Evolutionary conservation across 2,329 filamentous ascomycete genomes (phyloP), one percentile per base, ranked within the genome.

Genomic region (Diaporthe humulicola): DNA sequence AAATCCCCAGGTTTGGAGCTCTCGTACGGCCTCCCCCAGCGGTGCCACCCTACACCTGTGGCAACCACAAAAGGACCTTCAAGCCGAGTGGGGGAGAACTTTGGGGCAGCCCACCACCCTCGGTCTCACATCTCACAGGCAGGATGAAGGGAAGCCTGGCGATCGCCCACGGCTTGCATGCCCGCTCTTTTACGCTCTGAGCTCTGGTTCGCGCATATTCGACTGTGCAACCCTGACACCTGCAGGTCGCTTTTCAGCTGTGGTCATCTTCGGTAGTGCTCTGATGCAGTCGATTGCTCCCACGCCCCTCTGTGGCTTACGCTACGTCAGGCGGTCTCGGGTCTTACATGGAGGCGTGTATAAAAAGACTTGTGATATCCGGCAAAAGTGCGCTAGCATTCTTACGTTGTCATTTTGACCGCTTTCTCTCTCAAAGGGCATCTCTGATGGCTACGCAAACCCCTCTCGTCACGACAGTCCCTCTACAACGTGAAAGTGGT

Each of bases 241-340:
- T 64, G 70, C 57, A 72, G 42, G 40, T 10, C n/a, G 5, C 25
- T 40, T 54, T 64, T 60, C 57, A 52, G 57, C 40, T 54, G n/a
- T 61, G 70, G 57, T 72, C 70, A 72, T 60, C 48, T 30, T 64
- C 45, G 33, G 58, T 19, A 61, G 57, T 54, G 42, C 28, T 61
- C 52, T 60, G 45, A 25, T 50, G 56, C 69, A 40, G 25, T 61
- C n/a, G 15, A 61, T 50, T 36, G 33, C 8, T 71, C 12, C n/a
- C 33, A n/a, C 36, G 14, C 45, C 45, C 45, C 36, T 10, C 50
- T 50, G 70, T 1, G 45, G 70, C 70, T 72, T 72, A 64, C 57
- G 36, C 42, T 64, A 72, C 70, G 70, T 72, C 57, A 72, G 70
- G n/a, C 25, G 48, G 30, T 15, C 22, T 36, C 30, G 14, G 30